Evolutionary conservation across 202 grass and related monocot species (phyloP), one percentile per base, ranked within the genome.

Genomic region (Musa balbisiana): DNA sequence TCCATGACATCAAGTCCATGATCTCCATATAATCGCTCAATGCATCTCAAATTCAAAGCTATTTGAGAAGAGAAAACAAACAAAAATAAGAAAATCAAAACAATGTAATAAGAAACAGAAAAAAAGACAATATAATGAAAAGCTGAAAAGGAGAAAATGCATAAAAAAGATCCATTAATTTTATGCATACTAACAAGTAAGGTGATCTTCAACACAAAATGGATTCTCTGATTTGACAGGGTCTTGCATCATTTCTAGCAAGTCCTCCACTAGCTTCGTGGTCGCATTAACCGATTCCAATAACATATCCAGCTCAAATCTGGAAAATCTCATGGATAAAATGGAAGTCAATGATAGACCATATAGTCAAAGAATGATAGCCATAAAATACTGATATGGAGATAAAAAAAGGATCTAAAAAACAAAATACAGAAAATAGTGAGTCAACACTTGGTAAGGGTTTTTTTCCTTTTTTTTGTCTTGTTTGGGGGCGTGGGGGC

Each of bases 231-330:
- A 86, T 83, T 92, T 89, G 33, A 89, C 58, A 62, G 87, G 89
- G 64, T 94, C 85, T 80, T 93, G 86, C 81, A 93, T 91, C 75
- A 89, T 93, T 80, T 93, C 91, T 86, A 94, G 83, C 85, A 98
- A 86, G 73, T 91, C 89, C 80, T 98, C 94, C 13, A 94, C 85
- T 20, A 83, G 84, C 54, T 94, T 91, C 58, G 87, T 89, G 63
- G 91, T 81, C 62, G 85, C 89, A 79, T 99, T 95, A 52, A 91
- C 91, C 16, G 91, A 92, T 83, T 99, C 95, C 85, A 99, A 84
- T 53, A 99, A 67, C 95, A 99, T 99, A 79, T 99, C 95, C 75
- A 99, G 74, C 85, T 99, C 95, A 88, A 95, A 94, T 83, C 95
- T 99, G 65, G 67, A 75, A 77, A 74, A 15, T 29, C 50, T 65